Percentiles rank a stretch among this genome's conserved stretches.
Conservation (phyloP, 176 grass and related monocot species). For the Ensete ventricosum region DNA sequence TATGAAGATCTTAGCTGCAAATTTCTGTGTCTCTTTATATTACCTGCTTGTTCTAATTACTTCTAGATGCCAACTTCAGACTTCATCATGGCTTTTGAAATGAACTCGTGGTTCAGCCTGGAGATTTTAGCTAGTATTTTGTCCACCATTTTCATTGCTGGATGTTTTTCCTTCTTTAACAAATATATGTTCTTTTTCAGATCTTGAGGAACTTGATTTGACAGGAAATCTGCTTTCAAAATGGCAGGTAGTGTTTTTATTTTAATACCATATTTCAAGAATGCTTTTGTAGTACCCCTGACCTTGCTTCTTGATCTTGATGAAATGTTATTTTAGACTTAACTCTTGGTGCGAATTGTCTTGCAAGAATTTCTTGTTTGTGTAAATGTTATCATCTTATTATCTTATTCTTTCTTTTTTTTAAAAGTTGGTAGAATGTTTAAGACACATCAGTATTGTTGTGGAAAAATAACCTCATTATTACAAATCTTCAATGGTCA, state of each 20-base stretch:
- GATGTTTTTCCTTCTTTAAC: conserved; percentile 3
- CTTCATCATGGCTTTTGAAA: not conserved
- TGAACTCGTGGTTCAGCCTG: not conserved
- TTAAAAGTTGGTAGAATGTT: too few species aligned
- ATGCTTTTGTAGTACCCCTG: not conserved
- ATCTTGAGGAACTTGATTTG: conserved; percentile 80
- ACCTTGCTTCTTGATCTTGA: not conserved
- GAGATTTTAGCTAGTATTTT: not conserved
- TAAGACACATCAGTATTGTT: too few species aligned
- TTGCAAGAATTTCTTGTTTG: too few species aligned
- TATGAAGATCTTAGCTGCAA: not conserved
- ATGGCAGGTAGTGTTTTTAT: conserved; percentile 57
- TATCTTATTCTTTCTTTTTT: too few species aligned
- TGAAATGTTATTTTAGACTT: too few species aligned
- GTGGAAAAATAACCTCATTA: too few species aligned
- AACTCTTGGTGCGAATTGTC: too few species aligned
- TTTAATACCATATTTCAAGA: not conserved
- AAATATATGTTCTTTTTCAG: conserved; percentile 43
- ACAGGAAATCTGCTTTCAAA: conserved; percentile 81
- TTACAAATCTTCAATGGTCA: too few species aligned
- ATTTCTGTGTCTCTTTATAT: not conserved
- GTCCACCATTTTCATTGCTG: not conserved
- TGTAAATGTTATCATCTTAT: too few species aligned
- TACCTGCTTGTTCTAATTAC: not conserved
- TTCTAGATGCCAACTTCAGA: not conserved